phyloP scores from a whole-genome alignment of 352 stramenopile genomes.

The Phytopythium chamaehyphon region DNA sequence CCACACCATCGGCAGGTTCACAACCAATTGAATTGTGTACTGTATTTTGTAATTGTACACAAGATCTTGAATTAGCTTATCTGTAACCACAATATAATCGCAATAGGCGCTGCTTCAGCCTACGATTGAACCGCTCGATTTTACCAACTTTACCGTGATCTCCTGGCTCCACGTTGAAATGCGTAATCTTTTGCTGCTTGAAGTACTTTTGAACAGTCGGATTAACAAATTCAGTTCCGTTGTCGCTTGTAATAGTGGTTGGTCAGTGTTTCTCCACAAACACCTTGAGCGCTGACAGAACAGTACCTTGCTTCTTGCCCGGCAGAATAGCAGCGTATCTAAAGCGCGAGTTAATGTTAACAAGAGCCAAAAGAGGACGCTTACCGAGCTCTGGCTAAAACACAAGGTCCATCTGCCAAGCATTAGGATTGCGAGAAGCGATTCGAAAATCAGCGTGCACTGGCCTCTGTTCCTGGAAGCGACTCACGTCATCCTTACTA shows the following conservation, averaged over 20 bases:
- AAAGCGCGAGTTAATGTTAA: conserved; percentile 37
- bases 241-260: conserved; percentile 29
- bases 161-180: conserved; percentile 32
- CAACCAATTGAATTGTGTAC: conserved; percentile 17
- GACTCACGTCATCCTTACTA: conserved; percentile 12
- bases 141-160: conserved; percentile 38
- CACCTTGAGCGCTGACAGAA: conserved; percentile 20
- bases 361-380: conserved; percentile 15
- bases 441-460: too few relatives aligned
- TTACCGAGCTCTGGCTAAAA: conserved; percentile 20
- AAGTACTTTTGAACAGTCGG: conserved; percentile 18
- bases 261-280: conserved; percentile 20
- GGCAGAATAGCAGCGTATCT: conserved; percentile 27
- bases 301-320: conserved; percentile 22
- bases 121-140: conserved; percentile 41
- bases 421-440: too few relatives aligned
- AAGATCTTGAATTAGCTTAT: conserved; percentile 17
- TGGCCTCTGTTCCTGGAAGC: conserved; percentile 17
- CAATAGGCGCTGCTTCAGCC: conserved; percentile 23
- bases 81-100: conserved; percentile 15
- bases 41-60: conserved; percentile 35
- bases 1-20: conserved; percentile 20
- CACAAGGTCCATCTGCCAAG: conserved; percentile 23
- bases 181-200: conserved; percentile 24
- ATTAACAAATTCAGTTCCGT: conserved; percentile 35